Base-by-base conservation (phyloP, 108 stramenopile genomes). In the Schizochytrium sp. region DNA sequence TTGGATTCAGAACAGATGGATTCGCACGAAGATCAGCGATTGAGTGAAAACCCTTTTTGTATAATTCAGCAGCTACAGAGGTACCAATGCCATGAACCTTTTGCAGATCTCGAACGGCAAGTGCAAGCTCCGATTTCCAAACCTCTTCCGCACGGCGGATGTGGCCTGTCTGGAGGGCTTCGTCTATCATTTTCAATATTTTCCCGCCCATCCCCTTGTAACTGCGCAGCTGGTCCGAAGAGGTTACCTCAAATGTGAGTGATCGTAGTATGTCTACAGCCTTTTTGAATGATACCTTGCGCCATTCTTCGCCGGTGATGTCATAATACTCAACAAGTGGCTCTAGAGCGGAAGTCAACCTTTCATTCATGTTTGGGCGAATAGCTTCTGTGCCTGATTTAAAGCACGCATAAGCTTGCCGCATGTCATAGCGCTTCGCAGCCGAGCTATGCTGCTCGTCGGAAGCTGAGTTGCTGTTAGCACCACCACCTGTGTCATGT, bases 231-330 rank as follows among this genome's bases (percentile, higher is more conserved):
- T 83, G 76, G 50, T 83, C 76, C 10, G 76, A n/a, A 42, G 38
- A 38, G 5, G 76, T 55, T 10, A 83, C 76, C 53, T 83, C 28
- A 28, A 83, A 83, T 10, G 49, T 55, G 0, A 83, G 47, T 0
- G 76, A 49, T 17, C 53, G 47, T 38, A 83, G 13, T 13, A 83
- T 46, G 47, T 83, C 76, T 10, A 83, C 55, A n/a, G 40, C 76
- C 28, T 40, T 17, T 53, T 83, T 83, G 76, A 55, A 83, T 5
- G 50, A 55, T 10, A 49, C 53, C 47, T 49, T 55, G 50, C 53
- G 47, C 76, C 76, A 83, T 53, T 55, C 76, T 53, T 55, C 76
- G 76, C 55, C 76, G 47, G 49, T 83, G 15, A 55, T 55, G 50
- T 83, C 53, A 53, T 83, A 83, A 28, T 83, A 83, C 38, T 83